These are phyloP conservation scores for Quercus cerris DNA, from an alignment of 306 rosid genomes.

Conservation along the genomic window DNA sequence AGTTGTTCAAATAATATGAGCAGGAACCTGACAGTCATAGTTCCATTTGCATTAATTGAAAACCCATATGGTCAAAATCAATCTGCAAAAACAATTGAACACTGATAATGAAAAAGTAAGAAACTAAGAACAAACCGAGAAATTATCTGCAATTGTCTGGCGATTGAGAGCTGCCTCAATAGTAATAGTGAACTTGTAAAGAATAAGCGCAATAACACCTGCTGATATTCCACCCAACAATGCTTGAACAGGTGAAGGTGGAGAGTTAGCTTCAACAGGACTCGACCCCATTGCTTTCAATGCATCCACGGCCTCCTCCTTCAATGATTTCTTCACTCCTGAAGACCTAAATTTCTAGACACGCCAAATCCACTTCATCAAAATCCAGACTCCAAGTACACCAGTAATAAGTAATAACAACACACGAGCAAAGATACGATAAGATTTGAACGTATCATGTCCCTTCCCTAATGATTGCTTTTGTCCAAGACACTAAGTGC, in stretches of 20 bases:
- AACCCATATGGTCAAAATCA: background rate
- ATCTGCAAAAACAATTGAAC: conserved; percentile 1
- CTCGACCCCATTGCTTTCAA: conserved; percentile 65
- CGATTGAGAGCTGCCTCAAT: conserved; percentile 79
- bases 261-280: conserved; percentile 47
- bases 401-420: background rate
- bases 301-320: conserved; percentile 82
- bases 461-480: no score
- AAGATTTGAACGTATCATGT: no score
- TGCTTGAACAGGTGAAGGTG: conserved; percentile 78
- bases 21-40: background rate
- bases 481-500: no score
- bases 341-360: conserved; percentile 82
- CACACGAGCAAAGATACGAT: background rate
- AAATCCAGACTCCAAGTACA: conserved; percentile 4
- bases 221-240: conserved; percentile 86
- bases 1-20: background rate
- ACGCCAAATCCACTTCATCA: conserved; percentile 34
- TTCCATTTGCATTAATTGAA: background rate
- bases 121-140: conserved; percentile 55
- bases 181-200: conserved; percentile 79
- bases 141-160: conserved; percentile 76
- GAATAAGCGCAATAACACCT: conserved; percentile 70
- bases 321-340: conserved; percentile 62
- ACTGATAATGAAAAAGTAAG: background rate